Percentiles rank a stretch among this genome's conserved stretches.
phyloP scores from a whole-genome alignment of 2,329 filamentous ascomycete species.

The Phoma sp. region DNA sequence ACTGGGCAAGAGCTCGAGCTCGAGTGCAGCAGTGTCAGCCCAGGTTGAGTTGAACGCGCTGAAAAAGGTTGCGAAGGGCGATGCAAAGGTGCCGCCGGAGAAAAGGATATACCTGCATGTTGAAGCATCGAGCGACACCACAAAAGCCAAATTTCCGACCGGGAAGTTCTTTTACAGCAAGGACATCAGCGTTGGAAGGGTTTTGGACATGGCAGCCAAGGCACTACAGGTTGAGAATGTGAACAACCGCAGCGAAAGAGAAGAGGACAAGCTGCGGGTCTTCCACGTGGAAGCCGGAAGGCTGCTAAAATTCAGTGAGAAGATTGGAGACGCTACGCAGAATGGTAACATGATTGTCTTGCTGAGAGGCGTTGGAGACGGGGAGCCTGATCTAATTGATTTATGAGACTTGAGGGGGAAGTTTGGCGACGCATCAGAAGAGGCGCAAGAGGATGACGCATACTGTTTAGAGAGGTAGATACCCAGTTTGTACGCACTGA shows the following conservation, averaged over 20 bases:
- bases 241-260: conserved; percentile 78
- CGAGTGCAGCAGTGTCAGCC: conserved; percentile 63
- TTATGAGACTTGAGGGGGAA: conserved; percentile 22
- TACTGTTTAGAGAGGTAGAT: conserved; percentile 20
- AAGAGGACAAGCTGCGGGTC: conserved; percentile 81
- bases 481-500: conserved; percentile 14
- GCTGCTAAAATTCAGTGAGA: conserved; percentile 86
- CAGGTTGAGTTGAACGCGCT: conserved; percentile 76
- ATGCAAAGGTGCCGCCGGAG: conserved; percentile 78
- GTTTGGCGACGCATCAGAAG: neutral
- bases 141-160: conserved; percentile 80
- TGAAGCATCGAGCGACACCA: conserved; percentile 87
- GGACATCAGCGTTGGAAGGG: conserved; percentile 88
- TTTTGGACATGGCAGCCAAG: conserved; percentile 80
- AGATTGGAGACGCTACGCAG: conserved; percentile 74
- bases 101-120: conserved; percentile 92
- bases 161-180: conserved; percentile 59
- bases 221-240: conserved; percentile 81
- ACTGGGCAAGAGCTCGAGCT: conserved; percentile 28
- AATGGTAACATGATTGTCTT: conserved; percentile 92
- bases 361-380: conserved; percentile 83
- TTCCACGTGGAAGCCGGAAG: conserved; percentile 93
- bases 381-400: conserved; percentile 74
- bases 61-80: conserved; percentile 89
- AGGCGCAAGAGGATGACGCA: neutral